These are phyloP conservation scores for Gossypium herbaceum DNA, from an alignment of 345 rosid species.

Conservation along the genomic window DNA sequence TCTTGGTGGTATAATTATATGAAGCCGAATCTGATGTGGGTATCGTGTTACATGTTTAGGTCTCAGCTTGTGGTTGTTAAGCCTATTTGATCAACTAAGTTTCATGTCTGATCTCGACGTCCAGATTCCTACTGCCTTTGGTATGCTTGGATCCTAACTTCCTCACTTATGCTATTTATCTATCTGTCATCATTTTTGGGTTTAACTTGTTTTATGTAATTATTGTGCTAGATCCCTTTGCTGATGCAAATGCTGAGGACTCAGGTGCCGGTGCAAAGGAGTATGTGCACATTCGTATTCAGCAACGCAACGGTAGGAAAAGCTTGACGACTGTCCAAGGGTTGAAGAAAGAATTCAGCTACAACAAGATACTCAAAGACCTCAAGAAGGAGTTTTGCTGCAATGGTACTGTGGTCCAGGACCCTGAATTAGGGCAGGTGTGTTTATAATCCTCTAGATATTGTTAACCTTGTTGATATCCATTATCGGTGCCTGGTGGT, in stretches of 20 bases:
- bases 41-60: background rate
- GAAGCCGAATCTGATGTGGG: background rate
- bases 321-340: conserved; percentile 1
- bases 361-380: conserved; percentile 8
- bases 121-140: background rate
- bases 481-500: background rate
- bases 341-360: conserved; percentile 7
- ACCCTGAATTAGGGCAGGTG: conserved; percentile 3
- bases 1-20: background rate
- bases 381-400: conserved; percentile 9
- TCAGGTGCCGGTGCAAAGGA: background rate
- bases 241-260: conserved; percentile 4
- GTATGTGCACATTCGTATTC: conserved; percentile 6
- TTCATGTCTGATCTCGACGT: conserved; percentile 3
- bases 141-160: background rate
- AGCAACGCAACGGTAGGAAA: conserved; percentile 5
- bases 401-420: conserved; percentile 2
- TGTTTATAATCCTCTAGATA: background rate
- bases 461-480: background rate
- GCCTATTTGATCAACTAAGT: background rate
- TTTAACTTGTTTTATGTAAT: background rate
- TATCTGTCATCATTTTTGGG: background rate
- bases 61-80: background rate
- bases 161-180: background rate
- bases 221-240: conserved; percentile 3